Conservation (phyloP, 805 yeast genomes). For the Peterozyma xylosa region DNA sequence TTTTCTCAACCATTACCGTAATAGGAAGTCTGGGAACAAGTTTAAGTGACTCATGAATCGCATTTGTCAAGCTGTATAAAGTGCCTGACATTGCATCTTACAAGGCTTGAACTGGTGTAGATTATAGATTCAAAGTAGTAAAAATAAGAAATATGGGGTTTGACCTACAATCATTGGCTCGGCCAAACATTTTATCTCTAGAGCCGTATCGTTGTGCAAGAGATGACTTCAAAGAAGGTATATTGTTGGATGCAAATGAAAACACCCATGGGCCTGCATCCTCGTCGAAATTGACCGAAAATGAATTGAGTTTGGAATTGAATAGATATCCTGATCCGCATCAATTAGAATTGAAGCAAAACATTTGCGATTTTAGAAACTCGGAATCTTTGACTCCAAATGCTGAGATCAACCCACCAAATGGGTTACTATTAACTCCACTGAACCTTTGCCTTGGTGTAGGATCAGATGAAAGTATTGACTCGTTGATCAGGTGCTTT, state of each 20-base stretch:
- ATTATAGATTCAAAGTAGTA: too few species aligned
- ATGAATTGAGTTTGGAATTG: constrained; percentile 48
- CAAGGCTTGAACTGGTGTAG: too few species aligned
- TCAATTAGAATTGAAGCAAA: constrained; percentile 67
- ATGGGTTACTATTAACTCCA: constrained; percentile 31
- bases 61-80: too few species aligned
- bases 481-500: constrained; percentile 75
- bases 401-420: constrained; percentile 17
- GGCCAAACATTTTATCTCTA: constrained; percentile 78
- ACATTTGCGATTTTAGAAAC: constrained; percentile 68
- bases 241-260: constrained; percentile 91
- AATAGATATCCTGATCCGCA: constrained; percentile 98
- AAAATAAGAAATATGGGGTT: constrained; percentile 29
- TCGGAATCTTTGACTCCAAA: constrained; percentile 23
- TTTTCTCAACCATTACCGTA: too few species aligned
- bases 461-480: constrained; percentile 95
- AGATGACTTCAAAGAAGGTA: constrained; percentile 87
- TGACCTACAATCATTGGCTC: constrained; percentile 49
- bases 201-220: constrained; percentile 96
- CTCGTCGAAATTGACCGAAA: constrained; percentile 24
- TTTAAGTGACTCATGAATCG: too few species aligned
- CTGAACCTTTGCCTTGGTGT: constrained; percentile 88
- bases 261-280: constrained; percentile 89
- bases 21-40: too few species aligned
- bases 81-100: too few species aligned